phyloP scores from a whole-genome alignment of 345 rosid genomes.

The Aquilaria malaccensis region DNA sequence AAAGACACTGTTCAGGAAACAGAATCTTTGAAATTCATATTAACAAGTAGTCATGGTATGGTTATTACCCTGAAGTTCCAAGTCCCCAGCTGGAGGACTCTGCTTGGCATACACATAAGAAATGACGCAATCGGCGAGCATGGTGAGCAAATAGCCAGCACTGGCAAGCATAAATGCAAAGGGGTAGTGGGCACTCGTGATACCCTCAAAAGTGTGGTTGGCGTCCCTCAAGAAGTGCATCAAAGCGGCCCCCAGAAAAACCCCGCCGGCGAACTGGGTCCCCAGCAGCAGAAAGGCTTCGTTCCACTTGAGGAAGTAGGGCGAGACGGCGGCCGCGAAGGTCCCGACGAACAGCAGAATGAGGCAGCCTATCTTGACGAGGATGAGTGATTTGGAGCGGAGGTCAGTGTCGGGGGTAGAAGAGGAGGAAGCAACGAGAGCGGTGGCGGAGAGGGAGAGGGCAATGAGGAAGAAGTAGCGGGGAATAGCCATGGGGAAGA shows the following conservation, averaged over 20 bases:
- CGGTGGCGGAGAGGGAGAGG: constrained; percentile 34
- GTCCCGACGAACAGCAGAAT: constrained; percentile 46
- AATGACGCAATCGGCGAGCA: constrained; percentile 62
- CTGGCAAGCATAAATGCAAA: constrained; percentile 83
- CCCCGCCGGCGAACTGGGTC: constrained; percentile 72
- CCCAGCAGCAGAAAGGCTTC: constrained; percentile 58
- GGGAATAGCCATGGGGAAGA: neutral
- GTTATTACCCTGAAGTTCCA: constrained; percentile 34
- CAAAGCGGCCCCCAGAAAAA: constrained; percentile 62
- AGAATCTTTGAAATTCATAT: constrained; percentile 18
- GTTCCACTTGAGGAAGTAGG: constrained; percentile 65
- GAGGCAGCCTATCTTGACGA: constrained; percentile 50
- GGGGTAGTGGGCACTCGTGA: constrained; percentile 52
- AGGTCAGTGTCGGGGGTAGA: constrained; percentile 18
- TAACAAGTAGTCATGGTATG: too few species aligned
- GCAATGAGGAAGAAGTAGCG: constrained; percentile 27
- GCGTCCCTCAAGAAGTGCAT: constrained; percentile 75
- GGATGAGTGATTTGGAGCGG: constrained; percentile 34
- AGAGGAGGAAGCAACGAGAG: constrained; percentile 30
- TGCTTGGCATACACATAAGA: constrained; percentile 40
- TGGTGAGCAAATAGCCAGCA: constrained; percentile 63
- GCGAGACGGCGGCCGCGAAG: constrained; percentile 52
- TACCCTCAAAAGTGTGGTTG: constrained; percentile 47
- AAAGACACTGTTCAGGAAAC: constrained; percentile 67
- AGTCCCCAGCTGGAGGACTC: constrained; percentile 24